Evolutionary conservation across 306 rosid genomes (phyloP).

Genomic region (Pyrus pyrifolia): DNA sequence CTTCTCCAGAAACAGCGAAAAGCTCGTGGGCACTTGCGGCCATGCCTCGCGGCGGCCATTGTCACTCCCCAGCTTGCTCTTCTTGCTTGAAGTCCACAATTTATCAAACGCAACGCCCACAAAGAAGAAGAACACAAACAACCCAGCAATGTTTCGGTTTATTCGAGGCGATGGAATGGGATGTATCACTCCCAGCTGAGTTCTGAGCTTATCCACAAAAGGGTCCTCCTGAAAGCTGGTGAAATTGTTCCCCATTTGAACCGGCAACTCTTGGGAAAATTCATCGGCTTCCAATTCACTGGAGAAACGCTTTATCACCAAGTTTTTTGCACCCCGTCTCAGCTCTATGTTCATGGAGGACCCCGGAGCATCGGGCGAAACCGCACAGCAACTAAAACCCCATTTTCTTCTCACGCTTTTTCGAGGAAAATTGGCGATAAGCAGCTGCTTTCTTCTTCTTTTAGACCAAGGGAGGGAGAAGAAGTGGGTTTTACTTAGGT

Average conservation of each 20-base stretch:
- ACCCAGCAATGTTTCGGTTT: constrained; percentile 63
- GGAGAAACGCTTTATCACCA: constrained; percentile 44
- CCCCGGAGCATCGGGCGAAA: constrained; percentile 30
- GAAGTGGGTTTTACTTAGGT: neutral
- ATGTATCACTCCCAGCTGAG: constrained; percentile 90
- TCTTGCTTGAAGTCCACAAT: constrained; percentile 69
- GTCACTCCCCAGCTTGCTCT: constrained; percentile 22
- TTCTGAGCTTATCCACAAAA: constrained; percentile 80
- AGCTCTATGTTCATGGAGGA: constrained; percentile 26
- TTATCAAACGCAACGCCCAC: constrained; percentile 87
- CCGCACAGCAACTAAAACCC: constrained; percentile 28
- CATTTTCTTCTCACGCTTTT: constrained; percentile 35
- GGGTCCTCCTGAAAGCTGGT: constrained; percentile 75
- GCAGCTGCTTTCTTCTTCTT: constrained; percentile 32
- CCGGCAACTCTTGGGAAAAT: constrained; percentile 25
- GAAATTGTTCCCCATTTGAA: constrained; percentile 56
- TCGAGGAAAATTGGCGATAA: constrained; percentile 18
- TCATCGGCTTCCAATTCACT: constrained; percentile 37
- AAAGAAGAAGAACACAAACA: constrained; percentile 86
- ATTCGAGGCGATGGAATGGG: constrained; percentile 93
- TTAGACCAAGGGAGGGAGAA: constrained; percentile 21
- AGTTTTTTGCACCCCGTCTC: constrained; percentile 31
- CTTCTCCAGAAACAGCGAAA: constrained; percentile 78
- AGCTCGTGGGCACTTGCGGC: constrained; percentile 98
- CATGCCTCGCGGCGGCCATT: constrained; percentile 53